Conservation (phyloP, 306 rosid genomes). For the Luffa acutangula region DNA sequence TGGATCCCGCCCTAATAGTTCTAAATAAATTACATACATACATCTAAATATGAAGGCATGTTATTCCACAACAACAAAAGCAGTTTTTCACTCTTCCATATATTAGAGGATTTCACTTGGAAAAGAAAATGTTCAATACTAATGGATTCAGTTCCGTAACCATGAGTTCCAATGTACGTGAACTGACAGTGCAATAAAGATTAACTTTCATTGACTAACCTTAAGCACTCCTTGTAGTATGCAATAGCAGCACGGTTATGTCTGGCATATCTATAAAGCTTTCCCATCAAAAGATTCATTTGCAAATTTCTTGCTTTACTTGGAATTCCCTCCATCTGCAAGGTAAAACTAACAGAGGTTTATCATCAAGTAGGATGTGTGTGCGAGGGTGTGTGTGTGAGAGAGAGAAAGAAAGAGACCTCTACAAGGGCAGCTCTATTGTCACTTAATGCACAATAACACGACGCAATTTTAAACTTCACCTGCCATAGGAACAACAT, state of each 20-base stretch:
- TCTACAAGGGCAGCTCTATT: slow-evolving; percentile 75
- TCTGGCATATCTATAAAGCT: slow-evolving; percentile 70
- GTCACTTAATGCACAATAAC: slow-evolving; percentile 60
- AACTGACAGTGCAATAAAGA: slow-evolving; percentile 3
- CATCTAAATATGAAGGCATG: not conserved
- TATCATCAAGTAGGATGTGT: not conserved
- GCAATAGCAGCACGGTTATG: slow-evolving; percentile 81
- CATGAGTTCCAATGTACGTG: not conserved
- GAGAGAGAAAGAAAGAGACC: slow-evolving; percentile 34
- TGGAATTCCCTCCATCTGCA: slow-evolving; percentile 93
- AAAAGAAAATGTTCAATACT: not conserved
- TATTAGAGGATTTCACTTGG: not conserved
- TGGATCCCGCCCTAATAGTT: not conserved
- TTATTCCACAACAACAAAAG: not conserved
- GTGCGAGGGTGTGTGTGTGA: not conserved
- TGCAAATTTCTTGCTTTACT: slow-evolving; percentile 74
- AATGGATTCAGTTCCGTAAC: not conserved
- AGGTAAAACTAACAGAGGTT: slow-evolving; percentile 12
- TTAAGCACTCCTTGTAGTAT: slow-evolving; percentile 90
- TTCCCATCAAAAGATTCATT: slow-evolving; percentile 84
- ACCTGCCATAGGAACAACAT: slow-evolving; percentile 40
- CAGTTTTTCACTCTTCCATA: not conserved
- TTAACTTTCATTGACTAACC: slow-evolving; percentile 35
- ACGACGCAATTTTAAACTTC: slow-evolving; percentile 89
- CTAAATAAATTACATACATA: not conserved